Conservation (phyloP, 352 stramenopile genomes). For the Blastocystis sp. region DNA sequence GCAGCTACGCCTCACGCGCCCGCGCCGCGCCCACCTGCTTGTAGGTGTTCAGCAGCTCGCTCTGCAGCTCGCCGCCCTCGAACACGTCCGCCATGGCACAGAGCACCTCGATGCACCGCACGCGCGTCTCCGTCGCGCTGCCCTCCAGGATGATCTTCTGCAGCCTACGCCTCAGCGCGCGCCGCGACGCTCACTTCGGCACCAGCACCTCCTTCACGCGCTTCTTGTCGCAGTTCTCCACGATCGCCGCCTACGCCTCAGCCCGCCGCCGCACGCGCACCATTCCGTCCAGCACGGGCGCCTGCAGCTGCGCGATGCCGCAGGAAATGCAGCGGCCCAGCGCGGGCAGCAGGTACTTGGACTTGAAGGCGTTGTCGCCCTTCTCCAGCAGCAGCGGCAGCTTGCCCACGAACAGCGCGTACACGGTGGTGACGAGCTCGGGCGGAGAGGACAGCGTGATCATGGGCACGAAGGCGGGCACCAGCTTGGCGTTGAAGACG, state of each 20-base stretch:
- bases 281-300: constrained; percentile 44
- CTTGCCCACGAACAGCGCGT: constrained; percentile 33
- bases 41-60: constrained; percentile 44
- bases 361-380: constrained; percentile 56
- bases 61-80: constrained; percentile 31
- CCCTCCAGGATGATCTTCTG: constrained; percentile 61
- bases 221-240: constrained; percentile 10
- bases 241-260: constrained; percentile 24
- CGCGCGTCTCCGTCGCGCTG: constrained; percentile 2
- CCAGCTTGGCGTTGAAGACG: constrained; percentile 39
- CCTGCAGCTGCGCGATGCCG: constrained; percentile 2
- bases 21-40: constrained; percentile 11
- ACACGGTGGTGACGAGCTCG: constrained; percentile 50
- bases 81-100: constrained; percentile 14
- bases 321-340: constrained; percentile 22
- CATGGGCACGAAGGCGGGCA: constrained; percentile 31
- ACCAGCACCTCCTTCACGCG: constrained; percentile 55
- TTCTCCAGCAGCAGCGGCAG: constrained; percentile 54
- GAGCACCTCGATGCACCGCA: constrained; percentile 14
- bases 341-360: constrained; percentile 29
- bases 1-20: constrained; percentile 1
- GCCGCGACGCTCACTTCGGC: not conserved
- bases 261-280: not conserved
- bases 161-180: not conserved
- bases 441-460: constrained; percentile 39